Evolutionary conservation across 1,139 yeast genomes (phyloP), one percentile per base, ranked within the genome.

Genomic region (Blastobotrys ciferrii): DNA sequence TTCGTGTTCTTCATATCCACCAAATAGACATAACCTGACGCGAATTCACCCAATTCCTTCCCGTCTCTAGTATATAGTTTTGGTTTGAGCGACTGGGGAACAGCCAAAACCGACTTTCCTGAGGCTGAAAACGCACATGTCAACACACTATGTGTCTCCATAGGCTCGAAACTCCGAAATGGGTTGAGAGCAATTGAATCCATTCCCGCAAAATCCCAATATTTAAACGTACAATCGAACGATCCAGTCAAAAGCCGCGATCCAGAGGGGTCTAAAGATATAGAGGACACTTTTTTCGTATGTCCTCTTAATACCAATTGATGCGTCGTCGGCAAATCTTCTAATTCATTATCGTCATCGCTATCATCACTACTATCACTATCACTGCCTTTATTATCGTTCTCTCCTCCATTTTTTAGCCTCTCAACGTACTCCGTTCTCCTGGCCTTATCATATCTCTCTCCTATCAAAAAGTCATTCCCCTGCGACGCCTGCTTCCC

Each of bases 191-290:
- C 43, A 2, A 51, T 28, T 1, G 64, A 57, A 35, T 62, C 64
- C 70, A 68, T 67, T 23, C 68, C 69, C 19, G 56, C 54, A 49
- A 68, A 67, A 41, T 69, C 71, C 68, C 68, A 68, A 31, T 62
- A 56, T 36, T 60, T 60, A 19, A 68, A 49, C n/a, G 51, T 49
- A 17, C 59, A 53, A 48, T 68, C 72, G 43, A 56, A 53, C 0
- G 69, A 62, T 1, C 67, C 62, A 1, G 69, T 57, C 9, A 56
- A 58, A 13, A 67, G 46, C 7, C 72, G 56, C 11, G 62, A 46
- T 0, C 72, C 72, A 1, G 62, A 51, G 1, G 58, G 51, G 48
- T 68, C 72, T 4, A 61, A 40, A 1, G 66, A 58, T 6, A 68
- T 52, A 2, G 62, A 57, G 1, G 67, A 56, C 6, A 69, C 56